Evolutionary conservation across 164 flowering plant species (phyloP), one percentile per base, ranked within the genome.

Genomic region (Nelumbo lutea): DNA sequence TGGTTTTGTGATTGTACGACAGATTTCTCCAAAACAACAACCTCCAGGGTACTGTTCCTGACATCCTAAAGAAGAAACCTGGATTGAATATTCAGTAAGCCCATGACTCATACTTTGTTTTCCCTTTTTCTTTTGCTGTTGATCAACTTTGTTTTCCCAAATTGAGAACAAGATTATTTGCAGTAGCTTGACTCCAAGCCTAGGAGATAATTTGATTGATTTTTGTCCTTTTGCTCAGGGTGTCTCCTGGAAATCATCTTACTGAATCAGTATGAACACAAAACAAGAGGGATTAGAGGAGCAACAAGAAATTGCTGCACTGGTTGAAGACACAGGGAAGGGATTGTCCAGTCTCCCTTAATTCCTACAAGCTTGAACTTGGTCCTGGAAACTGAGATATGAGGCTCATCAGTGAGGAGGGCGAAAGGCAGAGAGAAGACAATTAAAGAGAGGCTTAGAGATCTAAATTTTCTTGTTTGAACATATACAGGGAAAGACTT

Each of bases 1-100:
- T 27, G 27, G 27, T 27, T 27, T 27, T 27, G 27, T 27, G 27
- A 27, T 27, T 27, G 27, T 27, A 27, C 27, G 4, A 70, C 90
- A 90, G 98, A 77, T 86, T 68, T 70, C 85, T 89, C 15, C 90
- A 90, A 62, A 80, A 84, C 73, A 93, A 93, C 86, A 81, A 89
- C 5, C 78, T 93, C 11, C 62, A 72, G 11, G 82, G 86, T 8
- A 47, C 10, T 41, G 55, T 87, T 62, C 95, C 96, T 27, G 61
- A 42, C 0, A 62, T 60, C 1, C 75, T 84, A 38, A 73, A 55
- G 61, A 77, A 78, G 9, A 81, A 59, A 75, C 69, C 42, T 3
- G 83, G 79, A 52, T 1, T 83, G 46, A 74, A 65, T 10, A 42
- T 87, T 48, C 69, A 75, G 91, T 88, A 82, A 83, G 86, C 42